Evolutionary conservation across 345 rosid species (phyloP).

Genomic region (Triadica sebifera): DNA sequence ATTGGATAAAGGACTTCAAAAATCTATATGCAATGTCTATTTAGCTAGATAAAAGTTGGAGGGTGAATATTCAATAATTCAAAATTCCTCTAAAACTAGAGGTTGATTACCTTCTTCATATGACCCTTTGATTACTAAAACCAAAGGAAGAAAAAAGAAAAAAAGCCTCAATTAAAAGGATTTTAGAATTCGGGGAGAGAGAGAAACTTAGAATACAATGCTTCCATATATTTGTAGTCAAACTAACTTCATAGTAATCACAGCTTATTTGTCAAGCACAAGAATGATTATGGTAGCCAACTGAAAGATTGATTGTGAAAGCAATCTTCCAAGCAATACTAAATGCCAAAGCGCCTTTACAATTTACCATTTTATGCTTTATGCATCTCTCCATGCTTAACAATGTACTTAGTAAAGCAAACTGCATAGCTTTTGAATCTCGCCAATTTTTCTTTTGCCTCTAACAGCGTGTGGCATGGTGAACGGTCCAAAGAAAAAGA

Average conservation of each 20-base stretch:
- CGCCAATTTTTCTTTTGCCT: not conserved
- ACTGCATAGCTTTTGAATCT: not conserved
- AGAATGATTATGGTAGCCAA: not conserved
- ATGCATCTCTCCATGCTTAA: not conserved
- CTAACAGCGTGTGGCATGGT: not conserved
- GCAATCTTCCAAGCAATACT: not conserved
- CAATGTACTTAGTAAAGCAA: not conserved
- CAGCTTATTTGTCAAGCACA: not conserved
- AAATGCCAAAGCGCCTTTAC: not conserved
- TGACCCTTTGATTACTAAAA: not conserved
- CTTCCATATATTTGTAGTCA: not conserved
- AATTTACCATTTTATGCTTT: not conserved
- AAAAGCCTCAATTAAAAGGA: not conserved
- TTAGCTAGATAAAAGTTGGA: not conserved
- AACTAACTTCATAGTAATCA: not conserved
- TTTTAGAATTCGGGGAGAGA: not conserved
- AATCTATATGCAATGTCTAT: not conserved
- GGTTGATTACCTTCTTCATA: not conserved
- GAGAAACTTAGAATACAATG: not conserved
- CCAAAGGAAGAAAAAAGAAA: not conserved
- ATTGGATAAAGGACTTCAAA: slow-evolving; percentile 21
- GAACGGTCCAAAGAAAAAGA: no score
- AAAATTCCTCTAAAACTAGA: not conserved
- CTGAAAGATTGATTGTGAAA: slow-evolving; percentile 4
- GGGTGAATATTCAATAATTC: not conserved